A percentile compares a stretch with the other conserved stretches of the same genome.
These are phyloP conservation scores for Phaeophleospora eucalypticola DNA, from an alignment of 2,329 filamentous ascomycete genomes.

Conservation along the genomic window DNA sequence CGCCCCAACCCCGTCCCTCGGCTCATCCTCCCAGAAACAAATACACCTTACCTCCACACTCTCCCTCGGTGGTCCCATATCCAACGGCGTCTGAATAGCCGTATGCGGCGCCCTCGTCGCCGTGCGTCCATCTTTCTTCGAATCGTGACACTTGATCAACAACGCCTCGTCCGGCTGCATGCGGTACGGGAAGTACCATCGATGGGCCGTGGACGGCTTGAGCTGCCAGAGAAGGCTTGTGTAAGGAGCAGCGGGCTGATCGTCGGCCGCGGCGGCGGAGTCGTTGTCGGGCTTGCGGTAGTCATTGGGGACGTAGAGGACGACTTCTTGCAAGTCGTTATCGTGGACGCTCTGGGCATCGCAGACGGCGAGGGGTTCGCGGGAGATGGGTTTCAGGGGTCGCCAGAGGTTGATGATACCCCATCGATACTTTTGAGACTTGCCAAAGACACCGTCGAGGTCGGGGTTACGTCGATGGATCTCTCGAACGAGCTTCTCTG, in stretches of 20 bases:
- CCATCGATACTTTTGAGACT: too few relatives aligned
- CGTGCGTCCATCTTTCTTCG: constrained; percentile 9
- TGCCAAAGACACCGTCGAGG: too few relatives aligned
- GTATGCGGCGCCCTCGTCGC: constrained; percentile 12
- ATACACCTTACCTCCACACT: constrained; percentile 2
- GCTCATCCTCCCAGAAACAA: neutral
- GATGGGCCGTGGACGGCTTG: neutral
- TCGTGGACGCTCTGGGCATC: constrained; percentile 11
- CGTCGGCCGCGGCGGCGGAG: neutral
- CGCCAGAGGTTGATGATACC: constrained; percentile 19
- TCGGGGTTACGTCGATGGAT: neutral
- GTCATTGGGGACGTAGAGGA: neutral
- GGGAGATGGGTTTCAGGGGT: constrained; percentile 13
- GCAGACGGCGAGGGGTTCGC: constrained; percentile 14
- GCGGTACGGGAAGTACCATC: constrained; percentile 13
- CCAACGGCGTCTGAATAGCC: neutral
- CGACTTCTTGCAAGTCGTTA: constrained; percentile 3
- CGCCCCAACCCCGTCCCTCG: too few relatives aligned
- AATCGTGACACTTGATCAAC: constrained; percentile 17
- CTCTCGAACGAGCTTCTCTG: neutral
- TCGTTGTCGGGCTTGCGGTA: too few relatives aligned
- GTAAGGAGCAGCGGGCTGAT: neutral
- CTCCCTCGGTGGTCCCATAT: neutral
- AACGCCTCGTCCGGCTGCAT: constrained; percentile 17
- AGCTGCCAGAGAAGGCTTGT: too few relatives aligned